Evolutionary conservation across 805 yeast genomes (phyloP).

Genomic region (Millerozyma acaciae): DNA sequence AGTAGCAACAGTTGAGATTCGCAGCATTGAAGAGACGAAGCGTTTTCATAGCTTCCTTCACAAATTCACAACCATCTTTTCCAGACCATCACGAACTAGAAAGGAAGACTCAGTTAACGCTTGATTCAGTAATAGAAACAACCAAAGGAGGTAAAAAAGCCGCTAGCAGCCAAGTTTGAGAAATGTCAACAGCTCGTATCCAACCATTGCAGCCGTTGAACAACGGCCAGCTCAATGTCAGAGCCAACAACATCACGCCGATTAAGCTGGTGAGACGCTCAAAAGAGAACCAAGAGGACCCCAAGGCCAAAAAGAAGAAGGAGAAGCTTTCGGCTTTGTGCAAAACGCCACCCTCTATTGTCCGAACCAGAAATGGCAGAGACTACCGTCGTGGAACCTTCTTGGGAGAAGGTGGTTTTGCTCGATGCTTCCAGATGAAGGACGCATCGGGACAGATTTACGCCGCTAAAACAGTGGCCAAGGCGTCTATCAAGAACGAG

Average conservation of each 20-base stretch:
- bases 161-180: background rate
- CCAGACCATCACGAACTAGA: no score
- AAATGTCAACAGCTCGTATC: constrained; percentile 29
- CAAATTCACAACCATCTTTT: no score
- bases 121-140: background rate
- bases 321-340: constrained; percentile 88
- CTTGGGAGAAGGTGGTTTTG: constrained; percentile 98
- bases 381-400: constrained; percentile 88
- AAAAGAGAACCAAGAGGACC: constrained; percentile 22
- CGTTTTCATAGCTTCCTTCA: no score
- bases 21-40: no score
- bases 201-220: constrained; percentile 56
- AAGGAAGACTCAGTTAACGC: background rate
- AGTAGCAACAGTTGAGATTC: no score
- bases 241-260: constrained; percentile 35
- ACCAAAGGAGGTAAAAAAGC: background rate
- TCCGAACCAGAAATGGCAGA: constrained; percentile 79
- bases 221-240: constrained; percentile 47
- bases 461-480: constrained; percentile 98
- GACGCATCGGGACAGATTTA: constrained; percentile 81
- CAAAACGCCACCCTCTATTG: constrained; percentile 94
- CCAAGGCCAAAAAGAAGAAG: constrained; percentile 54
- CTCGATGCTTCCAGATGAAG: constrained; percentile 95
- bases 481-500: constrained; percentile 85
- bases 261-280: constrained; percentile 23